A percentile compares a stretch with the other conserved stretches of the same genome.
Conservation (phyloP, 805 yeast species). For the Barnettozyma pratensis region DNA sequence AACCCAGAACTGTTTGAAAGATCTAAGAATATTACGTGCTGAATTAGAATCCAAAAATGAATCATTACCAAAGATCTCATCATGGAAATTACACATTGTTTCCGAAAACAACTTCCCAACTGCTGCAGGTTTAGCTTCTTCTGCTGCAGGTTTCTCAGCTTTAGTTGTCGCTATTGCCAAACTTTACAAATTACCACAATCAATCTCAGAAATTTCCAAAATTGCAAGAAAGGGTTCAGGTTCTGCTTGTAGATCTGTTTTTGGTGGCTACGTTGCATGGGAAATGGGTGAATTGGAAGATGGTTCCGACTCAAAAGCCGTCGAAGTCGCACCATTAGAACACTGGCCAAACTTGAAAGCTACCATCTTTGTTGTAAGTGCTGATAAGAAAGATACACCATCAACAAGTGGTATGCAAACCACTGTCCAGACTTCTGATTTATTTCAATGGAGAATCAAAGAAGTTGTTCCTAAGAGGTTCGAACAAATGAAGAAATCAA, state of each 20-base stretch:
- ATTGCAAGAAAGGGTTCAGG: constrained; percentile 99
- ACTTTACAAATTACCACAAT: constrained; percentile 80
- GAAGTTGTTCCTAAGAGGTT: constrained; percentile 86
- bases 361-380: constrained; percentile 86
- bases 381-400: constrained; percentile 90
- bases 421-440: constrained; percentile 84
- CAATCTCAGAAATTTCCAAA: constrained; percentile 78
- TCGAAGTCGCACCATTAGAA: constrained; percentile 73
- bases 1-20: constrained; percentile 70
- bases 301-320: constrained; percentile 94
- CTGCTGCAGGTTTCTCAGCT: constrained; percentile 99
- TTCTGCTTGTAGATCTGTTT: constrained; percentile 93
- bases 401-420: constrained; percentile 96
- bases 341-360: constrained; percentile 96
- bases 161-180: constrained; percentile 84
- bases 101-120: constrained; percentile 98
- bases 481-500: constrained; percentile 74
- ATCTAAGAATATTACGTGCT: constrained; percentile 63
- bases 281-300: constrained; percentile 78
- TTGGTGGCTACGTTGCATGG: constrained; percentile 99
- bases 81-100: constrained; percentile 70
- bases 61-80: constrained; percentile 54
- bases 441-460: constrained; percentile 73
- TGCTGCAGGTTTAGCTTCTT: constrained; percentile 96
- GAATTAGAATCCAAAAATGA: constrained; percentile 52